Percentiles rank a stretch among this genome's conserved stretches.
Conservation (phyloP, 148 eudicot genomes). For the Cornus controversa region DNA sequence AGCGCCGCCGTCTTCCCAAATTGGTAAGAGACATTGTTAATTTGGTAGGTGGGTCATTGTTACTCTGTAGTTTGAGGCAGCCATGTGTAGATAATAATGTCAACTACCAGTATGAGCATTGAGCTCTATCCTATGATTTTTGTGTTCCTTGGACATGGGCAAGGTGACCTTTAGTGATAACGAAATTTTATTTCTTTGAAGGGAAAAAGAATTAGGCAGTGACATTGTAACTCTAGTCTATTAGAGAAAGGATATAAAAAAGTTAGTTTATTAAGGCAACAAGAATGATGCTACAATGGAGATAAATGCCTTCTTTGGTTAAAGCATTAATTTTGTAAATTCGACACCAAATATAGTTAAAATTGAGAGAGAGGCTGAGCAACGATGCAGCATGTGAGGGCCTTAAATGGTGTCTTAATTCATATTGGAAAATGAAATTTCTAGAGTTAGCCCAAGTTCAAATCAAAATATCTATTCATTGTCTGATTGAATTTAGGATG, state of each 20-base stretch:
- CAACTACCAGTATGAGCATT: neutral
- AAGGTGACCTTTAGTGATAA: neutral
- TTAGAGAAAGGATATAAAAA: neutral
- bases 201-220: neutral
- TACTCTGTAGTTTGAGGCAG: neutral
- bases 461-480: neutral
- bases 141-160: neutral
- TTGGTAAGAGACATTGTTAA: neutral
- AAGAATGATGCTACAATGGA: neutral
- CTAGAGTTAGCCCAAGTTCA: neutral
- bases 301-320: slow-evolving; percentile 6
- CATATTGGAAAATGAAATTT: neutral
- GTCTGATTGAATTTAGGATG: neutral
- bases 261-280: neutral
- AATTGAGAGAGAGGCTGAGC: neutral
- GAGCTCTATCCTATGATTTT: too few relatives aligned
- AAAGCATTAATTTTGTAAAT: neutral
- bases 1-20: neutral
- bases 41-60: neutral
- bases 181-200: neutral
- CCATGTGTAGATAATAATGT: neutral
- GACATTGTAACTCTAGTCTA: neutral
- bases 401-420: neutral
- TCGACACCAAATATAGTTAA: neutral
- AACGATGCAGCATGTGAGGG: neutral